Evolutionary conservation across 495 filamentous ascomycete genomes (phyloP).

Genomic region (Neurospora sp.): DNA sequence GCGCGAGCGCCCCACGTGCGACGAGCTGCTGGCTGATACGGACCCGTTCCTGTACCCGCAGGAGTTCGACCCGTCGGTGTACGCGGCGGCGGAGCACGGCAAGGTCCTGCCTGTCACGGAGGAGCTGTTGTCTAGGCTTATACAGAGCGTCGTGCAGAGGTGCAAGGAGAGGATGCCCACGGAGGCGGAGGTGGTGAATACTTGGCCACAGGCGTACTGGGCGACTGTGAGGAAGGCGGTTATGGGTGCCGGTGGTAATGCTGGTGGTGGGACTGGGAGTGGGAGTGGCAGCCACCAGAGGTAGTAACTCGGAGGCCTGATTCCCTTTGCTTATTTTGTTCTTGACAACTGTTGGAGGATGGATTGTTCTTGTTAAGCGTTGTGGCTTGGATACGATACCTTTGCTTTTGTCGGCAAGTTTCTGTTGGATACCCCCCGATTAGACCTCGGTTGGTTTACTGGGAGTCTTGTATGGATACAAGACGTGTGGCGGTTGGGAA

Average conservation of each 20-base stretch:
- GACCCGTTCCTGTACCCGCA: slow-evolving; percentile 80
- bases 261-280: neutral
- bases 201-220: slow-evolving; percentile 55
- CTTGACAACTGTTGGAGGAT: neutral
- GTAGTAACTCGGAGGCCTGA: slow-evolving; percentile 1
- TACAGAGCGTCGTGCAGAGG: slow-evolving; percentile 66
- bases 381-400: neutral
- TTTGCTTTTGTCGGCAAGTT: neutral
- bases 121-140: slow-evolving; percentile 65
- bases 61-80: slow-evolving; percentile 35
- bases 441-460: neutral
- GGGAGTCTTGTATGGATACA: neutral
- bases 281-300: neutral
- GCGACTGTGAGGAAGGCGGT: slow-evolving; percentile 41
- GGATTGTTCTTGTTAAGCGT: neutral
- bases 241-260: slow-evolving; percentile 1
- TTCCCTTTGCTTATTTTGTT: neutral
- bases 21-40: slow-evolving; percentile 56
- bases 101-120: slow-evolving; percentile 61
- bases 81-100: slow-evolving; percentile 30
- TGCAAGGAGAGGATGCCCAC: slow-evolving; percentile 59
- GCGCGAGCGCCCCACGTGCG: slow-evolving; percentile 64
- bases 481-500: neutral
- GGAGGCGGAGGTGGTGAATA: slow-evolving; percentile 54
- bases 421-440: neutral